phyloP scores from a whole-genome alignment of 2,329 filamentous ascomycete genomes.

The Diaporthe sp. region DNA sequence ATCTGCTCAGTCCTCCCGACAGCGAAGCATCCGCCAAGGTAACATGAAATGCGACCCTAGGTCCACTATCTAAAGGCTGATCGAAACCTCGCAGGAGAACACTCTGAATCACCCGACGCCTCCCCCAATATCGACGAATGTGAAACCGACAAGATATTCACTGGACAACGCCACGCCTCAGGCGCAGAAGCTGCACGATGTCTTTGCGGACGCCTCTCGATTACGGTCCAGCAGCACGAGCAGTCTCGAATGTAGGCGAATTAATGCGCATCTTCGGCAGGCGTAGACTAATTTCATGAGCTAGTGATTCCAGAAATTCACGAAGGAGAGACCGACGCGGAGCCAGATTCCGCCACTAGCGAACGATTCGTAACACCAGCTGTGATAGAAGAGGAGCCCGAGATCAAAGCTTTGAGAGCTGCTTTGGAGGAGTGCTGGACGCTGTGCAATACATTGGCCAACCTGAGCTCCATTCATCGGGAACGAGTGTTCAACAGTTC shows the following conservation, averaged over 20 bases:
- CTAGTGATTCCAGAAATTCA: conserved; percentile 65
- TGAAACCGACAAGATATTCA: conserved; percentile 76
- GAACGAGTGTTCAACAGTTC: conserved; percentile 83
- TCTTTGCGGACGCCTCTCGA: conserved; percentile 69
- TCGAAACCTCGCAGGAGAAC: conserved; percentile 42
- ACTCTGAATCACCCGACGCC: conserved; percentile 68
- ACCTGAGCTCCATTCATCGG: conserved; percentile 86
- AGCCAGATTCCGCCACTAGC: conserved; percentile 69
- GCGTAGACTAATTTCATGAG: conserved; percentile 47
- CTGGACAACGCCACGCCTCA: conserved; percentile 81
- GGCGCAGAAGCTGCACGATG: conserved; percentile 85
- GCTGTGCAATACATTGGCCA: conserved; percentile 90
- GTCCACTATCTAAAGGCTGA: not conserved
- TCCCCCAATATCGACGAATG: conserved; percentile 81
- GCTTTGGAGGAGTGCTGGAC: conserved; percentile 94
- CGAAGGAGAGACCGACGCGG: conserved; percentile 66
- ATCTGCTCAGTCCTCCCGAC: conserved; percentile 53
- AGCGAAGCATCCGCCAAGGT: conserved; percentile 56
- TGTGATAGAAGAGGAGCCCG: conserved; percentile 61
- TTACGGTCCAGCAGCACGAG: conserved; percentile 77
- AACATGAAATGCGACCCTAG: conserved; percentile 28
- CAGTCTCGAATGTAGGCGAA: conserved; percentile 81
- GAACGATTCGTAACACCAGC: conserved; percentile 58
- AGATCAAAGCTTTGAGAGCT: conserved; percentile 77
- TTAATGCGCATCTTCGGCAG: not conserved